Percentiles rank a stretch among this genome's conserved stretches.
phyloP scores from a whole-genome alignment of 2,329 filamentous ascomycete species.

The Cytospora mali region DNA sequence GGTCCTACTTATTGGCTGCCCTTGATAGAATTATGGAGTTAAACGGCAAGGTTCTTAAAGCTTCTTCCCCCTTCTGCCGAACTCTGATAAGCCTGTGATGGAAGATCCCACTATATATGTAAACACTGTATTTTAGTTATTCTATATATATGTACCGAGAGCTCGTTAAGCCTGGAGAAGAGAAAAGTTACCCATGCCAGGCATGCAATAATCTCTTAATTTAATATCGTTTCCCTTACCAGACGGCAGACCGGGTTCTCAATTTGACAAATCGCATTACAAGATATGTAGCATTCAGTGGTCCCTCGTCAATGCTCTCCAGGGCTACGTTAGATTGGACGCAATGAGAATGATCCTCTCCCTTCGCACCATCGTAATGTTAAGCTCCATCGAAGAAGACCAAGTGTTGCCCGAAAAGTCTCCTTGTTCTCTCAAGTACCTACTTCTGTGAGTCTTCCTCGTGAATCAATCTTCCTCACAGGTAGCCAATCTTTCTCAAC shows the following conservation, averaged over 20 bases:
- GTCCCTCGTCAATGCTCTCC: not conserved
- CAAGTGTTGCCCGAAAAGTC: not conserved
- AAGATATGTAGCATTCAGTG: not conserved
- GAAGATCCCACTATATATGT: not conserved
- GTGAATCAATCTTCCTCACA: no score
- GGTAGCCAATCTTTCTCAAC: no score
- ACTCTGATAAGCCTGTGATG: not conserved
- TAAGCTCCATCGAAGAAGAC: slow-evolving; percentile 5
- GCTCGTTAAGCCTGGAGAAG: not conserved
- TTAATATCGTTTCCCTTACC: not conserved
- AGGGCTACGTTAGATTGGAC: not conserved
- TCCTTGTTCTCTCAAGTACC: no score
- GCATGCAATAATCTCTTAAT: not conserved
- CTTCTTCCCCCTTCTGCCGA: not conserved
- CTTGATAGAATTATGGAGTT: not conserved
- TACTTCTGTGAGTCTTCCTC: not conserved
- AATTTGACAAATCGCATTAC: not conserved
- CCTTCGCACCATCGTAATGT: not conserved
- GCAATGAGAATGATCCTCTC: not conserved
- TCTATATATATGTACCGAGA: not conserved
- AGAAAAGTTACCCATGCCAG: not conserved
- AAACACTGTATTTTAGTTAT: not conserved
- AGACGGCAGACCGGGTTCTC: not conserved
- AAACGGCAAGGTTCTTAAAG: not conserved
- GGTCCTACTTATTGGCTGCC: not conserved